Conservation (phyloP, 176 grass and related monocot species). For the maize (Zea mays) region Zm-B73-REFERENCE-NAM-5.0 NC_050098.1:179992001-179992500, state of each 20-base stretch:
- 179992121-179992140: not conserved
- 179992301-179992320: not conserved
- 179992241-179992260: not conserved
- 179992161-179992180: not conserved
- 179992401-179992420: not conserved
- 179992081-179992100: too few species aligned
- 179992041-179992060: too few species aligned
- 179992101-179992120: too few species aligned
- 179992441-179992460: constrained; percentile 1
- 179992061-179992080: too few species aligned
- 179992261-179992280: not conserved
- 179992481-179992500: not conserved
- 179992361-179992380: not conserved
- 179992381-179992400: not conserved
- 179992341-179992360: not conserved
- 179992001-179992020: too few species aligned
- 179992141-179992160: not conserved
- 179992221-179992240: not conserved
- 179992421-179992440: not conserved
- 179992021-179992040: too few species aligned
- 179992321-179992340: constrained; percentile 1
- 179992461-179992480: not conserved
- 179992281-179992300: not conserved
- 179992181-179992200: not conserved
- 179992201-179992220: constrained; percentile 1